Conservation (phyloP, 306 rosid species). For the Corylus heterophylla region DNA sequence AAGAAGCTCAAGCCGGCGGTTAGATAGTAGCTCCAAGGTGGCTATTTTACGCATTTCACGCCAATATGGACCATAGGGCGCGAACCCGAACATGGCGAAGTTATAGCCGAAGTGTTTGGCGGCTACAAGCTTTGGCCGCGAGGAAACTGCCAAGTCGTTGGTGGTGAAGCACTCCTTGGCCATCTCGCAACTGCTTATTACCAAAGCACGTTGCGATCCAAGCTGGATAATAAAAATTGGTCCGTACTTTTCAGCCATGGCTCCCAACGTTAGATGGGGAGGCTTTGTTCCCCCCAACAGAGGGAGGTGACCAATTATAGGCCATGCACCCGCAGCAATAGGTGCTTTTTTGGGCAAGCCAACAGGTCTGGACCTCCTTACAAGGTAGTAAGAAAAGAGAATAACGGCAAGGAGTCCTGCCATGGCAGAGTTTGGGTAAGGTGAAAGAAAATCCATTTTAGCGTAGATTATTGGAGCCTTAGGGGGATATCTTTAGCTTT, state of each 20-base stretch:
- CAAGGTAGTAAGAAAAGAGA: background rate
- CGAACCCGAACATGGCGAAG: constrained; percentile 40
- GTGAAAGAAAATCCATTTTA: background rate
- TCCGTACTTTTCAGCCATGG: constrained; percentile 43
- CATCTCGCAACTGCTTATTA: constrained; percentile 33
- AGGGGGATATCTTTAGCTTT: background rate
- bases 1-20: constrained; percentile 35
- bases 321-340: constrained; percentile 58
- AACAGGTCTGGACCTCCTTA: background rate
- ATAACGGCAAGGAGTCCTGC: background rate
- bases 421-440: background rate
- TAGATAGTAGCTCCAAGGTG: constrained; percentile 43
- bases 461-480: background rate
- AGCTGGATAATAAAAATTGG: constrained; percentile 36
- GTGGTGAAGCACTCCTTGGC: constrained; percentile 51
- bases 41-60: constrained; percentile 42
- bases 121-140: constrained; percentile 23
- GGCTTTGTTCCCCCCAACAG: constrained; percentile 35
- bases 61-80: constrained; percentile 38
- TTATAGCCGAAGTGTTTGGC: constrained; percentile 32
- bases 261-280: constrained; percentile 42
- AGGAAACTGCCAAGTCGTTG: constrained; percentile 28
- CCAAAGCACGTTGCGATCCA: constrained; percentile 30
- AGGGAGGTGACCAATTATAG: constrained; percentile 63
- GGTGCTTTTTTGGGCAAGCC: constrained; percentile 26